Conservation (phyloP, 2,329 filamentous ascomycete genomes). For the Cladobotryum mycophilum region DNA sequence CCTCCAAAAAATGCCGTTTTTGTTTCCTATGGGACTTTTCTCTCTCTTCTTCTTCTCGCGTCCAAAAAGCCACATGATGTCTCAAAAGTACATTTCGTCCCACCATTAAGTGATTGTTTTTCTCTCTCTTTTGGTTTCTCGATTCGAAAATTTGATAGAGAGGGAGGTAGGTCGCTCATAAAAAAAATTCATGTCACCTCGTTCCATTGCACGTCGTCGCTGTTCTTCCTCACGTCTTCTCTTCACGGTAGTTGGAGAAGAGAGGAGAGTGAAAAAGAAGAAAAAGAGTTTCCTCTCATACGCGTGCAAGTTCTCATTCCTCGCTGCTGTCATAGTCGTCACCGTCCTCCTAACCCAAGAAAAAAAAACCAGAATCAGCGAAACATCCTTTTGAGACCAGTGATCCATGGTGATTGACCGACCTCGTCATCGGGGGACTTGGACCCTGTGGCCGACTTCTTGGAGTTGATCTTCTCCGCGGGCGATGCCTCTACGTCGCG, state of each 20-base stretch:
- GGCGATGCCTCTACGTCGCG: constrained; percentile 2
- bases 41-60: no score
- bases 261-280: background rate
- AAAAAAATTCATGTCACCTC: background rate
- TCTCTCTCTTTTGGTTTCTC: background rate
- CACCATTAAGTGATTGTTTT: background rate
- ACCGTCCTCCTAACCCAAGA: constrained; percentile 14
- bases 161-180: background rate
- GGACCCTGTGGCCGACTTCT: constrained; percentile 5
- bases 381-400: constrained; percentile 20
- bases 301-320: constrained; percentile 7
- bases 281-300: background rate
- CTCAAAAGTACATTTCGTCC: background rate
- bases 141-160: background rate
- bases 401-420: constrained; percentile 18
- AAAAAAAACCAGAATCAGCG: constrained; percentile 17
- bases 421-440: constrained; percentile 21
- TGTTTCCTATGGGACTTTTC: no score
- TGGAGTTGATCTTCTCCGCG: constrained; percentile 1
- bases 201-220: no score
- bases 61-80: no score
- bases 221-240: no score
- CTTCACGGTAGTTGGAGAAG: background rate
- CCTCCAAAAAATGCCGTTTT: no score
- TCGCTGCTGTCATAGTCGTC: constrained; percentile 14